Evolutionary conservation across 495 filamentous ascomycete species (phyloP).

Genomic region (Haplographium delicatum): DNA sequence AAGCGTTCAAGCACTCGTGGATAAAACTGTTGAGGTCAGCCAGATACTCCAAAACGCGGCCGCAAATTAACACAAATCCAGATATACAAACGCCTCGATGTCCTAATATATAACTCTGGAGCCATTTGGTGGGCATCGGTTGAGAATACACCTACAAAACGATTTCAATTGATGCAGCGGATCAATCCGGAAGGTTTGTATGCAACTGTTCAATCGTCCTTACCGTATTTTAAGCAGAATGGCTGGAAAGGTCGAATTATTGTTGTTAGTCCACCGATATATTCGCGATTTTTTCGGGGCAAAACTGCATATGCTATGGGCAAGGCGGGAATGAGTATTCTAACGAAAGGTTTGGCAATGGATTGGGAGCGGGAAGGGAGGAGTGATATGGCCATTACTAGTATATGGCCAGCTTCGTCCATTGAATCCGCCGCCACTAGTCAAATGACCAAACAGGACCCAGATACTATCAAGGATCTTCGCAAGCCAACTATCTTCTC

Average conservation of each 20-base stretch:
- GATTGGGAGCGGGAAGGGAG: constrained; percentile 67
- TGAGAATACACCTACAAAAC: constrained; percentile 65
- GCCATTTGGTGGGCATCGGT: constrained; percentile 85
- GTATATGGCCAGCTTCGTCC: constrained; percentile 73
- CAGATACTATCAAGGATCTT: constrained; percentile 46
- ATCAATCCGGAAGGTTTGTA: constrained; percentile 77
- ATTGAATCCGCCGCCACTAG: constrained; percentile 72
- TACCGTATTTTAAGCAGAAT: constrained; percentile 56
- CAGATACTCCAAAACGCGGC: not conserved
- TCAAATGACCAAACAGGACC: constrained; percentile 39
- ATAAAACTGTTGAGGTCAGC: constrained; percentile 49
- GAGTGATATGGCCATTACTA: constrained; percentile 67
- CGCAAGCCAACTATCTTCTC: constrained; percentile 71
- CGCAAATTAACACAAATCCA: constrained; percentile 14
- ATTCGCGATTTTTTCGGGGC: constrained; percentile 76
- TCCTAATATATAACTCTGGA: constrained; percentile 76
- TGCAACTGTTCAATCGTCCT: constrained; percentile 56
- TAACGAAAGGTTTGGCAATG: constrained; percentile 79
- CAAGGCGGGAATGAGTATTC: constrained; percentile 78
- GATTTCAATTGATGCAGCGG: constrained; percentile 77
- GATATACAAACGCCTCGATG: constrained; percentile 61
- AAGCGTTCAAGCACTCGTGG: constrained; percentile 58
- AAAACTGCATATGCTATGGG: constrained; percentile 88
- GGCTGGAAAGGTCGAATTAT: constrained; percentile 59
- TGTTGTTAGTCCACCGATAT: constrained; percentile 82